Base-by-base conservation (phyloP, 2,329 filamentous ascomycete species). In the Lachnellula hyalina region DNA sequence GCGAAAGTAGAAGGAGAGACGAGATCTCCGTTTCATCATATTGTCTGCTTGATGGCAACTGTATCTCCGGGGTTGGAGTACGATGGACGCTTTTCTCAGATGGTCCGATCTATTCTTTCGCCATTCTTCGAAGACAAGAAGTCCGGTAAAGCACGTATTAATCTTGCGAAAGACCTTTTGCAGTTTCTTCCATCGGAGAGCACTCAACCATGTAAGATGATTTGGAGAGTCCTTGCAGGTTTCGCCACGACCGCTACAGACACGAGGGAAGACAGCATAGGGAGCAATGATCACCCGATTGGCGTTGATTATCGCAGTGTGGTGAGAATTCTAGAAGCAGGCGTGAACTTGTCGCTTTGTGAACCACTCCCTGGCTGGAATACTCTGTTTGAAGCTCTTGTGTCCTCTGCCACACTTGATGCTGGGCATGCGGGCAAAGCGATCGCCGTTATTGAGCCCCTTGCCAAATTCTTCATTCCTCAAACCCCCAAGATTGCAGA, bases 251-350 rank as follows among this genome's bases (percentile, higher is more conserved):
- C 25, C 7, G 61, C 61, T 15, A 60, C 58, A 4, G 60, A 64
- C 35, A 55, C 49, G 2, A 57, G 57, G n/a, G 53, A 49, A 11
- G 40, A 46, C 32, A 47, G 45, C 61, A 78, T 72, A 14, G 64
- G 63, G 8, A 68, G 63, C 21, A 55, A 54, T 34, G 74, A 77
- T 8, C 70, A 76, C 55, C 74, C 82, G 36, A 68, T 85, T 52
- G 82, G 86, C 14, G 81, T 83, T 11, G 85, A 90, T 53, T 91
- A 89, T 60, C 84, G 87, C 8, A 82, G 87, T 50, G 73, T 87
- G 23, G 77, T 85, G 15, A 84, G 80, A 17, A 79, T 95, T 35
- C 75, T 96, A 3, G 79, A 85, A 63, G 73, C 78, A 61, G 84
- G 88, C 17, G 68, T 87, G 47, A 69, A 70, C 32, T 72, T 74